Percentiles rank a stretch among this genome's conserved stretches.
Evolutionary conservation across 768 basidiomycete species (phyloP).

Genomic region (Leccinum imitatum): DNA sequence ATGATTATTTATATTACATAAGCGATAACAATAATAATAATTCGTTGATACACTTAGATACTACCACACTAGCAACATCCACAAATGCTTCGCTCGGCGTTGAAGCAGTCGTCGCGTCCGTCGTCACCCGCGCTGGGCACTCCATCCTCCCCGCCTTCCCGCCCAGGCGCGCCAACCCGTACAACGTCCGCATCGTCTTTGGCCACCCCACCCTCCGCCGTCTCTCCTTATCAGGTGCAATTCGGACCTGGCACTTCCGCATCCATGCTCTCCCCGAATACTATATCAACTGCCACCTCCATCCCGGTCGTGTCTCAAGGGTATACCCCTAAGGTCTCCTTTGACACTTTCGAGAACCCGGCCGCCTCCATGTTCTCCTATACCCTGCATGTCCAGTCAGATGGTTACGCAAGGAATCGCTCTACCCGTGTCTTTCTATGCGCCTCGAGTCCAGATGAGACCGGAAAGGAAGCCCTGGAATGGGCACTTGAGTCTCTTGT

Average conservation of each 20-base stretch:
- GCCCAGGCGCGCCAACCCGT: constrained; percentile 11
- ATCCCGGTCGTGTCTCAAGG: constrained; percentile 30
- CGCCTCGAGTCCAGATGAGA: constrained; percentile 86
- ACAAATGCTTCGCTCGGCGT: constrained; percentile 49
- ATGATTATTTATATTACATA: neutral
- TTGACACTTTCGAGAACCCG: constrained; percentile 85
- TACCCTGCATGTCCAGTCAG: constrained; percentile 81
- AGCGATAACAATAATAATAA: neutral
- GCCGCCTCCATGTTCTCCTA: constrained; percentile 84
- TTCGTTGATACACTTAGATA: neutral
- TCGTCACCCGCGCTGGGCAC: constrained; percentile 17
- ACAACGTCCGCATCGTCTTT: constrained; percentile 22
- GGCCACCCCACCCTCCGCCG: constrained; percentile 18
- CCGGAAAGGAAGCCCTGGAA: constrained; percentile 83
- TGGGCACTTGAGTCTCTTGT: constrained; percentile 88
- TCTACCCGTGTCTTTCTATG: constrained; percentile 88
- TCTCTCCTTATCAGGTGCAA: constrained; percentile 20
- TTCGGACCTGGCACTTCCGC: constrained; percentile 13
- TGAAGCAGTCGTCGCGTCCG: constrained; percentile 43
- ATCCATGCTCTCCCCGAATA: constrained; percentile 19
- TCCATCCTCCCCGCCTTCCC: constrained; percentile 28
- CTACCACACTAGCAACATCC: constrained; percentile 2
- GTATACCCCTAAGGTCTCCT: constrained; percentile 57
- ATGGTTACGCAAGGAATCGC: constrained; percentile 71
- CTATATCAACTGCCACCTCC: constrained; percentile 12